phyloP scores from a whole-genome alignment of 2,329 filamentous ascomycete genomes.

The Alternaria sp. region DNA sequence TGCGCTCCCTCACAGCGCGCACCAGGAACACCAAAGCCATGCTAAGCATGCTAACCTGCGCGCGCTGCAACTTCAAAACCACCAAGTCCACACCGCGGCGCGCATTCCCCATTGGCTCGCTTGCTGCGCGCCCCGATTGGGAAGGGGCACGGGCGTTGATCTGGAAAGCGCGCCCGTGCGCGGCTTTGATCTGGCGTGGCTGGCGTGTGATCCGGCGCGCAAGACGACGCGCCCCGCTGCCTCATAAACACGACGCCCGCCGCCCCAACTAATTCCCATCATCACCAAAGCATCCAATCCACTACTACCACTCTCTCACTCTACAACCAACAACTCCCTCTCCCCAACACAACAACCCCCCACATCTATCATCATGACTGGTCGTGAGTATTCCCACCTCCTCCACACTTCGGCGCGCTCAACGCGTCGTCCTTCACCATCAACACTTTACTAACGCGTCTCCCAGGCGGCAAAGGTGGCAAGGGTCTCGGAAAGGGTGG shows the following conservation, averaged over 20 bases:
- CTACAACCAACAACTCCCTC: neutral
- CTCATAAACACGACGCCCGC: slow-evolving; percentile 31
- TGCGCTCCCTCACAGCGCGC: slow-evolving; percentile 33
- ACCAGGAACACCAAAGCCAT: slow-evolving; percentile 30
- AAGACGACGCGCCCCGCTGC: slow-evolving; percentile 29
- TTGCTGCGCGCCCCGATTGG: slow-evolving; percentile 26
- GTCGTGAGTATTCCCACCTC: slow-evolving; percentile 47
- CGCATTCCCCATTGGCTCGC: slow-evolving; percentile 31
- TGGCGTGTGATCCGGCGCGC: slow-evolving; percentile 34
- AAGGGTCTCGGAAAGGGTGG: slow-evolving; percentile 63
- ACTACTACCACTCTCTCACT: neutral
- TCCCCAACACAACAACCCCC: slow-evolving; percentile 23
- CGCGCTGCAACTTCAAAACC: slow-evolving; percentile 29
- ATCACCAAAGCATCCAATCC: slow-evolving; percentile 16
- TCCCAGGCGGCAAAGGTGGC: slow-evolving; percentile 60
- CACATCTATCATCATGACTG: slow-evolving; percentile 50
- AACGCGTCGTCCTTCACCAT: slow-evolving; percentile 16
- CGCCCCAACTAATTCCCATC: slow-evolving; percentile 25
- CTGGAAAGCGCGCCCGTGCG: slow-evolving; percentile 40
- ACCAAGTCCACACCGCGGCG: slow-evolving; percentile 15
- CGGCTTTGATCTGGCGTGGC: slow-evolving; percentile 38
- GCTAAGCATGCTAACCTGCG: slow-evolving; percentile 28
- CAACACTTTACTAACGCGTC: slow-evolving; percentile 40
- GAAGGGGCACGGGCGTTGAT: slow-evolving; percentile 43
- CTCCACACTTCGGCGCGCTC: slow-evolving; percentile 12